Evolutionary conservation across 1,284 basidiomycete species (phyloP).

Genomic region (Leucoagaricus sp.): DNA sequence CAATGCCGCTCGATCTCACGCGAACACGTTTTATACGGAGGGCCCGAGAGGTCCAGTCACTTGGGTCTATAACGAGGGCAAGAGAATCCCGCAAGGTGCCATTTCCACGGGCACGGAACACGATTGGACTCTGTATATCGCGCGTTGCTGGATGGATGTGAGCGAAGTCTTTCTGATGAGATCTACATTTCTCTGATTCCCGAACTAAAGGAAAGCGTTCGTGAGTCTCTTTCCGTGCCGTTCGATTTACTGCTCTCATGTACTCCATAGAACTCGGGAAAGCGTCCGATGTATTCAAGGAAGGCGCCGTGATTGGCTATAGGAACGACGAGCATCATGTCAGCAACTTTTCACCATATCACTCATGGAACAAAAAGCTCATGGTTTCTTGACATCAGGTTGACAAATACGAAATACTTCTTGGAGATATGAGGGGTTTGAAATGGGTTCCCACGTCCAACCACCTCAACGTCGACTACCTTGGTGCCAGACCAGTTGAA

Average conservation of each 20-base stretch:
- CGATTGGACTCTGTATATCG: slow-evolving; percentile 55
- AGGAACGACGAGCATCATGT: slow-evolving; percentile 59
- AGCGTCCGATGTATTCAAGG: slow-evolving; percentile 53
- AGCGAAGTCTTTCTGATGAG: slow-evolving; percentile 17
- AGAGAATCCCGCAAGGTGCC: slow-evolving; percentile 56
- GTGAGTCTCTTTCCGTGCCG: slow-evolving; percentile 51
- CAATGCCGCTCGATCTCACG: slow-evolving; percentile 54
- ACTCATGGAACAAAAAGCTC: too few species aligned
- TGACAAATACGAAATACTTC: slow-evolving; percentile 62
- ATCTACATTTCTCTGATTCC: neutral
- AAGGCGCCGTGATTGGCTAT: slow-evolving; percentile 65
- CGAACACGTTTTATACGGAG: slow-evolving; percentile 46
- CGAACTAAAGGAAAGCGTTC: slow-evolving; percentile 47
- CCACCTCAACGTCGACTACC: slow-evolving; percentile 40
- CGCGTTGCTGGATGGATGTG: slow-evolving; percentile 61
- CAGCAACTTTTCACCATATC: slow-evolving; percentile 23
- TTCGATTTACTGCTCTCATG: neutral
- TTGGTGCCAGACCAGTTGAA: slow-evolving; percentile 58
- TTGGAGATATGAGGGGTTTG: slow-evolving; percentile 60
- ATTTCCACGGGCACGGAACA: slow-evolving; percentile 58
- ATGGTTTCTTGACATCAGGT: slow-evolving; percentile 49
- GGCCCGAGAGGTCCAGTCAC: slow-evolving; percentile 52
- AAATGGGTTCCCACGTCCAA: slow-evolving; percentile 58
- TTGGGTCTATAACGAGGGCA: slow-evolving; percentile 64
- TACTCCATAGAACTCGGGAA: slow-evolving; percentile 60